These are phyloP conservation scores for Pichia cephalocereana DNA, from an alignment of 805 yeast genomes.

Conservation along the genomic window DNA sequence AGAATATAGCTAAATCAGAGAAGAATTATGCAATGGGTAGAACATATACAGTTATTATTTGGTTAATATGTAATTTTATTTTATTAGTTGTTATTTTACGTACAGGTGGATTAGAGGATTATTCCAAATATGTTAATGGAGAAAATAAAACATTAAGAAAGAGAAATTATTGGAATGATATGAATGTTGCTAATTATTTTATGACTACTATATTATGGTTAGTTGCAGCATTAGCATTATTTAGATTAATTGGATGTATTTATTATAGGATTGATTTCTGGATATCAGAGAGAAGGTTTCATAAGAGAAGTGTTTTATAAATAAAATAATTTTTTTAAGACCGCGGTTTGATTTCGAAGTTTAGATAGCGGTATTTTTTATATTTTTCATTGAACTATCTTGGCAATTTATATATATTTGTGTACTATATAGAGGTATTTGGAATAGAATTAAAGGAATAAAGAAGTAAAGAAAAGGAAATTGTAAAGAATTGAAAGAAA, in stretches of 20 bases:
- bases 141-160: slow-evolving; percentile 12
- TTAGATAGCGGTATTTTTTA: too few species aligned
- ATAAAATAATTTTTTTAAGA: too few species aligned
- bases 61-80: slow-evolving; percentile 79
- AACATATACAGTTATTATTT: slow-evolving; percentile 75
- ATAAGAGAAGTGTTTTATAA: slow-evolving; percentile 9
- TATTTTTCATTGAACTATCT: too few species aligned
- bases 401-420: too few species aligned
- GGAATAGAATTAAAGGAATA: too few species aligned
- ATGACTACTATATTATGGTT: slow-evolving; percentile 84
- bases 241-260: slow-evolving; percentile 67
- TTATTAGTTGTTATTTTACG: slow-evolving; percentile 73
- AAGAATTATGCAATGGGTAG: slow-evolving; percentile 87
- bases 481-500: not conserved
- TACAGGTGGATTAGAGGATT: slow-evolving; percentile 64
- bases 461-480: not conserved
- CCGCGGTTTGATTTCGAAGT: too few species aligned
- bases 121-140: slow-evolving; percentile 10
- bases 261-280: slow-evolving; percentile 31
- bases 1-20: slow-evolving; percentile 17
- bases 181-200: slow-evolving; percentile 34
- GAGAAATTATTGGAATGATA: slow-evolving; percentile 15
- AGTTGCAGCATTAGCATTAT: slow-evolving; percentile 78
- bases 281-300: slow-evolving; percentile 16
- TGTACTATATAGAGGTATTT: too few species aligned